These are phyloP conservation scores for Fusarium albidum DNA, from an alignment of 2,329 filamentous ascomycete genomes.

Conservation along the genomic window DNA sequence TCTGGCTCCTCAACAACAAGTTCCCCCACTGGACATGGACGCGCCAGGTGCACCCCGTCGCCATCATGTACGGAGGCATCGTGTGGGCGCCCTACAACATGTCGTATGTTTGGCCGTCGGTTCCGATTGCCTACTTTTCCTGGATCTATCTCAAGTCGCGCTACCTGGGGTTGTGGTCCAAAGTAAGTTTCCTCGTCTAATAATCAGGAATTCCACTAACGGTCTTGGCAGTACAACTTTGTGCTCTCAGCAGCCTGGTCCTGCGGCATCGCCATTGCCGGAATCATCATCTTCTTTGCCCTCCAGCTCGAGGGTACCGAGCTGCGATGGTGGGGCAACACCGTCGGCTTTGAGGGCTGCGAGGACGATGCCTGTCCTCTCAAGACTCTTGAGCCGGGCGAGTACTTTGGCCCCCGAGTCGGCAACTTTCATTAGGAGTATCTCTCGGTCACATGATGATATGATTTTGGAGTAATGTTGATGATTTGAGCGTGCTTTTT, in stretches of 20 bases:
- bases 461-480: conserved; percentile 36
- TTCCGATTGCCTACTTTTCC: conserved; percentile 61
- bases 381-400: conserved; percentile 44
- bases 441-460: conserved; percentile 13
- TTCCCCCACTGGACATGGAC: conserved; percentile 51
- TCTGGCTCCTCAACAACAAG: conserved; percentile 50
- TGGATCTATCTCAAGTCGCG: conserved; percentile 61
- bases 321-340: conserved; percentile 61
- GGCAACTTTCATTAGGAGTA: conserved; percentile 46
- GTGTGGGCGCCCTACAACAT: conserved; percentile 60
- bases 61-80: conserved; percentile 56
- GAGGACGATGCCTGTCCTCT: conserved; percentile 52
- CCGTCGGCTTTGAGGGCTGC: conserved; percentile 50
- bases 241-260: conserved; percentile 61
- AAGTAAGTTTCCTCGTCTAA: conserved; percentile 44
- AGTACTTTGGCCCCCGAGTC: conserved; percentile 51
- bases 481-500: conserved; percentile 37
- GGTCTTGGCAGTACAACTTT: conserved; percentile 56
- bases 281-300: conserved; percentile 62
- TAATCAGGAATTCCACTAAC: conserved; percentile 11
- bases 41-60: conserved; percentile 58
- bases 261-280: conserved; percentile 59
- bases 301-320: conserved; percentile 54
- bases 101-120: conserved; percentile 59
- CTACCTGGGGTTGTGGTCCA: conserved; percentile 60